Conservation (phyloP, 306 rosid genomes). For the Sesbania bispinosa region DNA sequence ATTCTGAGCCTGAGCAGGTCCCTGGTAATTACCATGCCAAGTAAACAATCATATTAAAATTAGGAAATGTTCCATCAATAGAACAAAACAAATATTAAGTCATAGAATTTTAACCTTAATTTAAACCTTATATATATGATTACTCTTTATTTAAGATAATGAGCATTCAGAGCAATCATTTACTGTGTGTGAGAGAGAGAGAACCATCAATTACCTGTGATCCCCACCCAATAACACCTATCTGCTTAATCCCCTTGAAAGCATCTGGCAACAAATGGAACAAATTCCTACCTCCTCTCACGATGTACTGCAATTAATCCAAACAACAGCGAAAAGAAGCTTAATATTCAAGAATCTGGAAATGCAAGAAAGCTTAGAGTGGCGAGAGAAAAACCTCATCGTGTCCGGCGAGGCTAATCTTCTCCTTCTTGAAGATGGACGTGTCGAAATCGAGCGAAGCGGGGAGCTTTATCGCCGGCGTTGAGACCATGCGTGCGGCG, state of each 20-base stretch:
- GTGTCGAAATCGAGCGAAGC: constrained; percentile 70
- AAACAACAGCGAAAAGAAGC: not conserved
- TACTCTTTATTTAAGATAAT: not conserved
- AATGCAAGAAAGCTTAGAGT: constrained; percentile 22
- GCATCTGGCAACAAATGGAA: constrained; percentile 84
- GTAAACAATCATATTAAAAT: constrained; percentile 1
- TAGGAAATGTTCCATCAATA: not conserved
- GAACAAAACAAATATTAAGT: not conserved
- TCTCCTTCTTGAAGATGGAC: constrained; percentile 81
- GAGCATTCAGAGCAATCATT: not conserved
- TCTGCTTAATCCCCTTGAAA: constrained; percentile 89
- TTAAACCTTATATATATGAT: not conserved
- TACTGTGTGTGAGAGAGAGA: no score
- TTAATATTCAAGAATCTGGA: not conserved
- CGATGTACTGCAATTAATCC: constrained; percentile 73
- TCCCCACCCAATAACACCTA: constrained; percentile 99
- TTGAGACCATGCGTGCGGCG: constrained; percentile 75
- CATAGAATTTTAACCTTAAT: not conserved
- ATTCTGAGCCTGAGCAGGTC: constrained; percentile 99
- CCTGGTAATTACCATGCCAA: constrained; percentile 42
- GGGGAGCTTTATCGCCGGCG: constrained; percentile 36
- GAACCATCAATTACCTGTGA: no score
- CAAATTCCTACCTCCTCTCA: constrained; percentile 90
- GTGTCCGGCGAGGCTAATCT: constrained; percentile 77
- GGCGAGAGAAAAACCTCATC: constrained; percentile 64